Evolutionary conservation across 2,329 filamentous ascomycete genomes (phyloP).

Genomic region (Venturiaceae sp.): DNA sequence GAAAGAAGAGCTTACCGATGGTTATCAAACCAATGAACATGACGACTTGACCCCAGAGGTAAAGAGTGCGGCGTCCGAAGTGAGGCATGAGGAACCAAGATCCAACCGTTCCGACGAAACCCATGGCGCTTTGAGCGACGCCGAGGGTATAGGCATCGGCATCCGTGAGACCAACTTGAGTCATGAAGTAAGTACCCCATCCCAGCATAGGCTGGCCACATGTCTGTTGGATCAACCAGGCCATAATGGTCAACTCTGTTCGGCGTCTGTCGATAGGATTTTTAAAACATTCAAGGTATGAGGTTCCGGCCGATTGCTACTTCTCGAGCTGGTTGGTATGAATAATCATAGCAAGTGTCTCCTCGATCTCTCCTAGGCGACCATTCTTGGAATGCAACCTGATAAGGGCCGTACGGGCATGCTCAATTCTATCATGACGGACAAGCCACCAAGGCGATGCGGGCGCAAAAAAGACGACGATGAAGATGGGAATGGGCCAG

Average conservation of each 20-base stretch:
- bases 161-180: constrained; percentile 34
- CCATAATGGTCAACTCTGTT: constrained; percentile 59
- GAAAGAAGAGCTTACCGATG: constrained; percentile 76
- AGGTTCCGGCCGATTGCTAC: constrained; percentile 61
- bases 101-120: constrained; percentile 72
- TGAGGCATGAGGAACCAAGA: constrained; percentile 72
- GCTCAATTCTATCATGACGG: constrained; percentile 51
- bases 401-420: constrained; percentile 56
- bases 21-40: constrained; percentile 60
- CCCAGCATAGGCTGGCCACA: constrained; percentile 36
- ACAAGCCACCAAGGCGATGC: constrained; percentile 72
- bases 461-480: constrained; percentile 59
- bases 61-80: constrained; percentile 66
- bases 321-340: constrained; percentile 77
- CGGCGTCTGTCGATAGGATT: constrained; percentile 68
- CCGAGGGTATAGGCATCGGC: constrained; percentile 35
- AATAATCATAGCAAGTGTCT: constrained; percentile 86
- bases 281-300: constrained; percentile 75
- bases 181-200: constrained; percentile 40
- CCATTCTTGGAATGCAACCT: constrained; percentile 57
- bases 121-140: constrained; percentile 50
- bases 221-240: constrained; percentile 39
- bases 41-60: constrained; percentile 57
- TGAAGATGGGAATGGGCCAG: constrained; percentile 59
- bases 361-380: constrained; percentile 52